Percentiles rank a stretch among this genome's conserved stretches.
Conservation (phyloP, 2,329 filamentous ascomycete genomes). For the Arthrobotrys megalospora region DNA sequence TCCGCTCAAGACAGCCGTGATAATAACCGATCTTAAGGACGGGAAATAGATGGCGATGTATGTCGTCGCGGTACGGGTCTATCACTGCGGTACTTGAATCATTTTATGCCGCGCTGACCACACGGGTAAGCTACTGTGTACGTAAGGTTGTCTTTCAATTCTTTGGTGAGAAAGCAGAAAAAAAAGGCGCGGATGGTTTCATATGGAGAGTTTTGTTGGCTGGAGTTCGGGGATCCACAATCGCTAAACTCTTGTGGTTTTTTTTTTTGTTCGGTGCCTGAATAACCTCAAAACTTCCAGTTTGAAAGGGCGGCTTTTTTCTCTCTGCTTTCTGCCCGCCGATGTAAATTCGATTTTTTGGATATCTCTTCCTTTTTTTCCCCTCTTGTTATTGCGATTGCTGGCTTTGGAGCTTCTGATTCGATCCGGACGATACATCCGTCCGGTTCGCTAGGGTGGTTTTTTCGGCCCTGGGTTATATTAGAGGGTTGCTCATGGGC, state of each 20-base stretch:
- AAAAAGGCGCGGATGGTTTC: conserved; percentile 23
- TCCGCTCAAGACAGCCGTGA: conserved; percentile 11
- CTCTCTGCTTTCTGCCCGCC: not conserved
- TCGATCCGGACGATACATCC: conserved; percentile 37
- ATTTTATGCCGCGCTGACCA: conserved; percentile 13
- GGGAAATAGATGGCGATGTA: conserved; percentile 14
- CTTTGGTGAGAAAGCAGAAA: not conserved
- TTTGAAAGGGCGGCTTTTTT: conserved; percentile 20
- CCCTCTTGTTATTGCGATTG: not conserved
- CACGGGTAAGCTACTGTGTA: not conserved
- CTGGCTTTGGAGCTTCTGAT: conserved; percentile 19
- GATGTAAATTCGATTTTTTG: conserved; percentile 6
- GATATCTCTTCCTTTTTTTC: not conserved
- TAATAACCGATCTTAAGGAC: conserved; percentile 5
- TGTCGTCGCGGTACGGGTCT: conserved; percentile 14
- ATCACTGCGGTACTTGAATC: conserved; percentile 21
- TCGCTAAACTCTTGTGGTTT: not conserved
- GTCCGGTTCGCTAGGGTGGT: conserved; percentile 1
- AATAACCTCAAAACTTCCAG: conserved; percentile 21
- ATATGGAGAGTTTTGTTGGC: conserved; percentile 18
- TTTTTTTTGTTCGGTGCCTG: conserved; percentile 7
- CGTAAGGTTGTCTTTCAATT: not conserved
- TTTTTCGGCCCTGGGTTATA: conserved; percentile 4
- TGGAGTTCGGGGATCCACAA: conserved; percentile 1
- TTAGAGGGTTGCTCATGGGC: not conserved